Evolutionary conservation across 169 alveolate species (phyloP), one percentile per base, ranked within the genome.

Genomic region (Babesia gibsoni): DNA sequence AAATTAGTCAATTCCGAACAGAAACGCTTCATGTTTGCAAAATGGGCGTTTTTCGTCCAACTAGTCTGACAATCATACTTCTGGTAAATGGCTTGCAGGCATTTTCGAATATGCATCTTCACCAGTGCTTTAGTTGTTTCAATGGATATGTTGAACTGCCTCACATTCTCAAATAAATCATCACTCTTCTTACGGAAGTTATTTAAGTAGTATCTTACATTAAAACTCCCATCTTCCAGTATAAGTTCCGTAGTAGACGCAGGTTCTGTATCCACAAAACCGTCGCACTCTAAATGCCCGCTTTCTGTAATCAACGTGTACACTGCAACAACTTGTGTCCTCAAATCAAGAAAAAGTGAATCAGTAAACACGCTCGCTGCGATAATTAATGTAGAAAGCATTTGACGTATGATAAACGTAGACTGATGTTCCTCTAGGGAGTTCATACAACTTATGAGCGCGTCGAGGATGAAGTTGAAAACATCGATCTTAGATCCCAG

Each of bases 191-290:
- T 74, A 52, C 67, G 65, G 35, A 74, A 74, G 20, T 57, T 16
- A 36, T 46, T 39, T 27, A 41, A 20, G 56, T 43, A 74, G 63
- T 66, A 65, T 12, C 52, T 52, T 25, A 30, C 33, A 54, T 74
- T 74, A 61, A 74, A 74, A 35, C 63, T 58, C 25, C 84, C 84
- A 16, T 74, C 79, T 4, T 57, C 43, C 23, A 49, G 61, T 10
- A 58, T 52, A 25, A 69, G 53, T 43, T 69, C 81, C 22, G 12
- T 20, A 16, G 74, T 56, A 6, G 61, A 8, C 36, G 36, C 4
- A n/a, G 52, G 52, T 32, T 23, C 57, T 8, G 64, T 59, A 4
- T 61, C 49, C 58, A 42, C 7, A 36, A 69, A 46, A n/a, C 56
- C 54, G 52, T 39, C 63, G 18, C 3, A 25, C 8, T 56, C 32